Base-by-base conservation (phyloP, 2,329 filamentous ascomycete genomes). In the Venturia carpophila region DNA sequence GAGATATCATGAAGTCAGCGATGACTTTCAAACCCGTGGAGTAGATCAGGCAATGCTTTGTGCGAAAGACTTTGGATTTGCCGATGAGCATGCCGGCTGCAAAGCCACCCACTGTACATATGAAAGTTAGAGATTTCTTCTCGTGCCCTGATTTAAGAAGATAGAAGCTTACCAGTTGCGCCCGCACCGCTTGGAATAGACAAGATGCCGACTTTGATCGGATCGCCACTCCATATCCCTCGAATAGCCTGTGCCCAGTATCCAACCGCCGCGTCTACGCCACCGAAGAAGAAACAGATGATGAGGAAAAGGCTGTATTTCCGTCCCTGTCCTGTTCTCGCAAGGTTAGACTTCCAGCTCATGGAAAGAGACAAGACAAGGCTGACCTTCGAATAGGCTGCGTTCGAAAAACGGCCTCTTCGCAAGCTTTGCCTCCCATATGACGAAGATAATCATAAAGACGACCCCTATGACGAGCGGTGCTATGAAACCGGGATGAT, bases 181-280 rank as follows among this genome's bases (percentile, higher is more conserved):
- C 64, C 65, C 17, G 43, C 21, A 19, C 66, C 66, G 30, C 64
- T 56, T 11, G 66, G 64, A 27, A 67, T 67, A 24, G 24, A 58
- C n/a, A 47, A n/a, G 3, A 67, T 45, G 5, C 66, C 66, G 1
- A 67, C 27, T 39, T 64, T 66, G 58, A 67, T 67, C 34, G 66
- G 66, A 60, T 66, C 64, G 7, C 34, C 30, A 15, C 34, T 13
- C 27, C 21, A 66, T 7, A 67, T 10, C 1, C 37, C 42, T 27
- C 30, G 39, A 4, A 52, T 24, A 19, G 17, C 19, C 52, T 67
- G 66, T 13, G 66, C 42, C 62, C 63, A 64, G 15, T 52, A 63
- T 17, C 7, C 52, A 3, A n/a, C 27, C 6, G 52, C 30, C 15
- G 52, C 52, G 3, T 1, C 5, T 1, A 58, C 15, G 15, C 30